These are phyloP conservation scores for Monosporascus ibericus DNA, from an alignment of 2,329 filamentous ascomycete species.

Conservation along the genomic window DNA sequence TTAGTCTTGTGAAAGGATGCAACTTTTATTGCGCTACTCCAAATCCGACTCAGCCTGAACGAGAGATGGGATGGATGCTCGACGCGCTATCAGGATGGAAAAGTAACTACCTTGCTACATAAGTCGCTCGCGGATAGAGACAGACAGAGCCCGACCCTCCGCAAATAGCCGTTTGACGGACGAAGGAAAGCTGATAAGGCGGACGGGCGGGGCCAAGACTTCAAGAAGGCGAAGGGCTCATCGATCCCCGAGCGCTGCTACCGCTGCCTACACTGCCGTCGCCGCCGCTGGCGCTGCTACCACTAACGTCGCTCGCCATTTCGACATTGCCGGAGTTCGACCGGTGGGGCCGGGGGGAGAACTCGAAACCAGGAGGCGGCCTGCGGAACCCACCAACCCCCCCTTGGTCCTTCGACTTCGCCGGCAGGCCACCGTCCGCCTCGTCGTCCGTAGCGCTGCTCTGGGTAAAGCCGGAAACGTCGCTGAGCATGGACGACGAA, in stretches of 20 bases:
- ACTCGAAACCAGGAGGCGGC: constrained; percentile 20
- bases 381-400: constrained; percentile 15
- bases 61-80: constrained; percentile 5
- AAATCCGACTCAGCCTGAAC: constrained; percentile 10
- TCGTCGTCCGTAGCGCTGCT: constrained; percentile 49
- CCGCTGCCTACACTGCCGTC: constrained; percentile 39
- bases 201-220: neutral
- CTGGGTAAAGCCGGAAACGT: constrained; percentile 62
- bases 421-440: constrained; percentile 13
- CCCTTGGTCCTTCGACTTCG: constrained; percentile 6
- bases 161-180: too few relatives aligned
- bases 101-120: neutral
- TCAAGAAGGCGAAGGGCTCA: constrained; percentile 36
- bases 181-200: neutral
- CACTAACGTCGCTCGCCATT: constrained; percentile 32
- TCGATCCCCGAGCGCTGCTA: constrained; percentile 44
- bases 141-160: too few relatives aligned
- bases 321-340: constrained; percentile 21
- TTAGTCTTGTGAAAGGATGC: constrained; percentile 14
- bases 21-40: constrained; percentile 21
- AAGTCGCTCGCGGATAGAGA: neutral
- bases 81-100: neutral
- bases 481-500: constrained; percentile 62
- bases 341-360: constrained; percentile 19
- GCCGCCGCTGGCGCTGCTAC: constrained; percentile 35